Evolutionary conservation across 2,329 filamentous ascomycete genomes (phyloP).

Genomic region (Venturia asperata): DNA sequence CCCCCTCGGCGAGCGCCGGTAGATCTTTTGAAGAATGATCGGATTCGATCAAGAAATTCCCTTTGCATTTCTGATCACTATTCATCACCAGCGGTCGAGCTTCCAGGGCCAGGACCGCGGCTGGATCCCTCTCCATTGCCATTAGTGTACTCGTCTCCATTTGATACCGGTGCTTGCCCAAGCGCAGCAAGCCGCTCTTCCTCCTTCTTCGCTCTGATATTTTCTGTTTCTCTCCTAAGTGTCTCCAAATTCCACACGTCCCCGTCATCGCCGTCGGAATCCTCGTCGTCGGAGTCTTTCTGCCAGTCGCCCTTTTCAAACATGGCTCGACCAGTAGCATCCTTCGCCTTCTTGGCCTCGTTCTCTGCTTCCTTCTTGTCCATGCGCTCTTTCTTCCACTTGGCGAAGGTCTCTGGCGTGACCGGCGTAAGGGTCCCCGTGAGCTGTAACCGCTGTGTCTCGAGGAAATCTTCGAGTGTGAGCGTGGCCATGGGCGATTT

Average conservation of each 20-base stretch:
- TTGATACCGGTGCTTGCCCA: background rate
- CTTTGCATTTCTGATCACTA: background rate
- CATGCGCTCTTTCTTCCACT: constrained; percentile 92
- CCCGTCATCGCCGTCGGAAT: constrained; percentile 55
- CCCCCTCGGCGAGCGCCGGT: too few species aligned
- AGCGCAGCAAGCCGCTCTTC: constrained; percentile 53
- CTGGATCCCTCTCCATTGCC: constrained; percentile 8
- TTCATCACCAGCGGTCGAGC: constrained; percentile 2
- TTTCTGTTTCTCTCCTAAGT: constrained; percentile 78
- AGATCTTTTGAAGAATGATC: background rate
- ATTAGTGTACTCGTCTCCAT: constrained; percentile 2
- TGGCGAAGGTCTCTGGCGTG: constrained; percentile 83
- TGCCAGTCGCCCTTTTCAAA: constrained; percentile 97
- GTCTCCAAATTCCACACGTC: constrained; percentile 72
- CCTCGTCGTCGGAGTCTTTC: constrained; percentile 56
- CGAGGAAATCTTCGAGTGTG: constrained; percentile 93
- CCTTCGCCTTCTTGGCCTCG: constrained; percentile 82
- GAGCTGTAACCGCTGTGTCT: constrained; percentile 92
- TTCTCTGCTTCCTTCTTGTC: constrained; percentile 95
- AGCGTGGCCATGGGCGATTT: constrained; percentile 92
- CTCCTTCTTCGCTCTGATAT: constrained; percentile 65
- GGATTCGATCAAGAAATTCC: background rate
- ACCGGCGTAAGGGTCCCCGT: constrained; percentile 88
- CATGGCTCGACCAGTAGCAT: constrained; percentile 87
- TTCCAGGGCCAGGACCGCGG: constrained; percentile 11